Evolutionary conservation across 1,284 basidiomycete genomes (phyloP).

Genomic region (Fomitopsis betulina): DNA sequence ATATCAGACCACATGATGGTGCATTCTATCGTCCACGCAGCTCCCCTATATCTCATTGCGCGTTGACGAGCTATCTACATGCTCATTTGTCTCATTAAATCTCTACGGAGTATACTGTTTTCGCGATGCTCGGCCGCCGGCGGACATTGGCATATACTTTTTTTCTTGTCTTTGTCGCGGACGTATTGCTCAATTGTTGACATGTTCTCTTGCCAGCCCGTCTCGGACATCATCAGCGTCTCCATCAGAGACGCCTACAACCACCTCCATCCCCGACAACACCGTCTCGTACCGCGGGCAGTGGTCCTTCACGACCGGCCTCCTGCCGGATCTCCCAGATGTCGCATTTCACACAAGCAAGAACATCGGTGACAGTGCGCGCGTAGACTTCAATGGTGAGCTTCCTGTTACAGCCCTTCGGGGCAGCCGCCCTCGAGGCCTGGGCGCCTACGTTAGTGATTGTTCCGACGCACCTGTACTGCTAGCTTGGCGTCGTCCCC

Average conservation of each 20-base stretch:
- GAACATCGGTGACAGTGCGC: constrained; percentile 42
- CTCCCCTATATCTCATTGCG: not conserved
- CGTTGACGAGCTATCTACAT: not conserved
- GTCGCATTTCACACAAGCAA: constrained; percentile 39
- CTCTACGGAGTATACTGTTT: not conserved
- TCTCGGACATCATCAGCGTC: constrained; percentile 7
- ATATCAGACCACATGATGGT: too few species aligned
- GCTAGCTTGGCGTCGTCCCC: not conserved
- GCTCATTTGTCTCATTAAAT: not conserved
- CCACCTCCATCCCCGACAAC: constrained; percentile 19
- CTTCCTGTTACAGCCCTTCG: constrained; percentile 7
- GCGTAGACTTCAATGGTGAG: constrained; percentile 44
- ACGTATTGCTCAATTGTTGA: not conserved
- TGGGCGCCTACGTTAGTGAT: constrained; percentile 1
- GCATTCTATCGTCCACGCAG: not conserved
- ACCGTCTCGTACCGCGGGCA: constrained; percentile 23
- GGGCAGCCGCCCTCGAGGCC: not conserved
- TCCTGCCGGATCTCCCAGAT: constrained; percentile 17
- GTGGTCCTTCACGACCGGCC: constrained; percentile 22
- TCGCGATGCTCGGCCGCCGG: not conserved
- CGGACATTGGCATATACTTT: not conserved
- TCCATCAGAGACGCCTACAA: constrained; percentile 11
- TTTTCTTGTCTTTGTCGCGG: not conserved
- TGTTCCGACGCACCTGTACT: constrained; percentile 8
- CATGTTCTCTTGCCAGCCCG: not conserved